Evolutionary conservation across 176 grass and related monocot genomes (phyloP), one percentile per base, ranked within the genome.

Genomic region (Metroxylon sagu): DNA sequence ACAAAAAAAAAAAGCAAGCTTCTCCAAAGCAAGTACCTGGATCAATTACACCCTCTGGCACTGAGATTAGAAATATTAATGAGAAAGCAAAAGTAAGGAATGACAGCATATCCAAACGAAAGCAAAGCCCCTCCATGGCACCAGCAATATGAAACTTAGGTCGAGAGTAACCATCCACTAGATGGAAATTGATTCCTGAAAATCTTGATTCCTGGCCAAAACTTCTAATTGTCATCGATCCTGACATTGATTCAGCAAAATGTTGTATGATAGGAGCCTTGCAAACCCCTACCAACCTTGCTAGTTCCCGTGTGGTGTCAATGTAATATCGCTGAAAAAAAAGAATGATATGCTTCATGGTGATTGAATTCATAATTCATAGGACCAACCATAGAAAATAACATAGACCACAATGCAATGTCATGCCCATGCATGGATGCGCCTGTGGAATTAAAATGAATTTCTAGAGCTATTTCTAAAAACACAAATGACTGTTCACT

Each of bases 191-290:
- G 65, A 71, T 81, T 49, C 53, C 71, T 31, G 71, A 16, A 71
- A 95, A 95, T 62, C 77, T 68, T 59, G 73, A 50, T 74, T 84
- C 76, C 54, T 86, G 83, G 56, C 76, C 77, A 71, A 95, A 95
- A 72, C 90, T 89, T 81, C 90, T 81, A 31, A 95, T 95, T 50
- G 90, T 86, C 18, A 77, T 68, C 18, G 86, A 86, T 64, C 90
- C 90, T 53, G 86, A 86, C 49, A 95, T 76, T 16, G 90, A 84
- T 67, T 95, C 90, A 2, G 86, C 77, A 72, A 89, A 95, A 76
- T 95, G 83, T 16, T 95, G 90, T 66, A 89, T 84, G 52, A 89
- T 86, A 29, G 90, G 90, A 70, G 90, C 90, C 75, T 95, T 83
- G 79, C 79, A 86, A 25, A 86, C 77, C 18, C 85, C 90, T 19